phyloP scores from a whole-genome alignment of 768 basidiomycete species.

The Tricholoma furcatifolium region DNA sequence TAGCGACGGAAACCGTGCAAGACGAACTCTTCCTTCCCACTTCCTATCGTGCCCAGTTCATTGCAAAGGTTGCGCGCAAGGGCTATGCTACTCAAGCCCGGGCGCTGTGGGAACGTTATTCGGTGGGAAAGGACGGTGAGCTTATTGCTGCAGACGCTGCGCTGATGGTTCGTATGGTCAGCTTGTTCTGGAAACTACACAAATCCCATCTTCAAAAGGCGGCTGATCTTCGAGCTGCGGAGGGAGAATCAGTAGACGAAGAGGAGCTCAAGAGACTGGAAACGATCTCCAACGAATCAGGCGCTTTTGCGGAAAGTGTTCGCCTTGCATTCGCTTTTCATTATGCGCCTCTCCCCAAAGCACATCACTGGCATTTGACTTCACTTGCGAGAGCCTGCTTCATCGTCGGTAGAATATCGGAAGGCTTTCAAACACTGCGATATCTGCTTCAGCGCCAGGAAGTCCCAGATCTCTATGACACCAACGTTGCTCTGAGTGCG shows the following conservation, averaged over 20 bases:
- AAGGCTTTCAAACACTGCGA: constrained; percentile 48
- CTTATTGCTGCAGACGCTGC: constrained; percentile 44
- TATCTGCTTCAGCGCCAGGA: constrained; percentile 46
- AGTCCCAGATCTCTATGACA: constrained; percentile 60
- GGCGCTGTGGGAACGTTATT: constrained; percentile 56
- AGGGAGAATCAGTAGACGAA: neutral
- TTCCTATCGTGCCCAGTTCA: constrained; percentile 46
- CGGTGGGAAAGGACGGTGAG: constrained; percentile 37
- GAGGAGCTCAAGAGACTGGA: constrained; percentile 11
- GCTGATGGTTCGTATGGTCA: constrained; percentile 49
- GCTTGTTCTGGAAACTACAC: constrained; percentile 37
- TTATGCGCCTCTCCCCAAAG: constrained; percentile 46
- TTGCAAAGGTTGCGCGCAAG: constrained; percentile 40
- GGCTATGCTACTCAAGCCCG: constrained; percentile 51
- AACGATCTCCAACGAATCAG: constrained; percentile 22
- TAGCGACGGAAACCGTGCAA: constrained; percentile 50
- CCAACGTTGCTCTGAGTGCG: constrained; percentile 60
- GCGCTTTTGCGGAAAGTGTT: constrained; percentile 44
- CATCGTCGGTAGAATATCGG: constrained; percentile 45
- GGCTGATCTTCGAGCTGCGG: neutral
- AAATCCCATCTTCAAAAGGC: constrained; percentile 13
- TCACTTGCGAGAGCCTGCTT: constrained; percentile 64
- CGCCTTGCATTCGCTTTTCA: constrained; percentile 38
- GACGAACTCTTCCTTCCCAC: constrained; percentile 39
- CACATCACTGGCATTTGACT: constrained; percentile 51